Evolutionary conservation across 257 asterid genomes (phyloP), one percentile per base, ranked within the genome.

Genomic region (Salvia miltiorrhiza): DNA sequence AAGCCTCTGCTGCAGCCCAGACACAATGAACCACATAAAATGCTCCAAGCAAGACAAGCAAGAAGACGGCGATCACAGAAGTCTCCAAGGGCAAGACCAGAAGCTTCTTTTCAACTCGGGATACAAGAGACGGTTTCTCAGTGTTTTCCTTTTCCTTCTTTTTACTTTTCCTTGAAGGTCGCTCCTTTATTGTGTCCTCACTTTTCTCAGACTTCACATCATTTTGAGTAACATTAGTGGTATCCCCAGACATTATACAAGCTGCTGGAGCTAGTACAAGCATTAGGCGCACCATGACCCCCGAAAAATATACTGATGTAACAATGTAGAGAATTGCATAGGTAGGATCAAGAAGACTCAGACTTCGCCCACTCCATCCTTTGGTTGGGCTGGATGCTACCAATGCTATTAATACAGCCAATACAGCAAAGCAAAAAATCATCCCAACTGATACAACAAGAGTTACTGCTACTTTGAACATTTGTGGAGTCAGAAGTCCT

Each of bases 1-100:
- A 94, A 59, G 99, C 99, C 84, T 94, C 99, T 13, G 98, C 96
- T 19, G 99, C 99, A 52, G 98, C 98, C 99, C 99, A 91, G 73
- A 94, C 99, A 83, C 96, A 89, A 68, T 94, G 99, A 82, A 91
- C 92, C 99, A 89, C 98, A 69, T 94, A 94, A 69, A 91, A 94
- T 26, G 95, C 90, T 71, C 88, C 98, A 81, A 94, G 80, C 83
- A 94, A 73, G 66, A 92, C 71, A 48, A 94, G 96, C 44, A 94
- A 79, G 81, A 94, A 65, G 67, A 91, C 78, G 58, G 97, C 90
- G 65, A 86, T 40, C 63, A 87, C 52, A 71, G 99, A 94, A 73
- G 93, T 75, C 83, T 89, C 99, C 63, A 86, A 59, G 19, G 99
- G 99, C 71, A 94, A 79, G 80, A 81, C 76, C 72, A 81, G 76